Evolutionary conservation across 495 filamentous ascomycete genomes (phyloP).

Genomic region (Penicillium longicatenatum): DNA sequence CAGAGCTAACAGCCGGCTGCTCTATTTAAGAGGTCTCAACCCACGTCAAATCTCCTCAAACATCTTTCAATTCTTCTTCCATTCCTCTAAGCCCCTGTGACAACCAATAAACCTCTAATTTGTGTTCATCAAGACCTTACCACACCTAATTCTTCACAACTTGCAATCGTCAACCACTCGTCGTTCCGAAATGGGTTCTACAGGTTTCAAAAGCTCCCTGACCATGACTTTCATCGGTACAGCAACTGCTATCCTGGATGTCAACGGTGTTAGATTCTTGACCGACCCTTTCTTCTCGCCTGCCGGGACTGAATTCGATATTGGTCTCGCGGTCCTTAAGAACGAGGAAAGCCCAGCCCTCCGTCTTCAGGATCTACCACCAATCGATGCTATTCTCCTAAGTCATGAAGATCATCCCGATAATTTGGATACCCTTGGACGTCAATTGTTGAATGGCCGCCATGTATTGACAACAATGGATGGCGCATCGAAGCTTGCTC

Average conservation of each 20-base stretch:
- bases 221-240: slow-evolving; percentile 40
- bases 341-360: slow-evolving; percentile 38
- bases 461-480: slow-evolving; percentile 53
- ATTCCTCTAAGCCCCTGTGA: too few relatives aligned
- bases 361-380: slow-evolving; percentile 40
- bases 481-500: slow-evolving; percentile 44
- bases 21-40: too few relatives aligned
- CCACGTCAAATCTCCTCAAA: too few relatives aligned
- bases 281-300: slow-evolving; percentile 58
- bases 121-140: too few relatives aligned
- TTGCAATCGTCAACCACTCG: too few relatives aligned
- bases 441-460: slow-evolving; percentile 49
- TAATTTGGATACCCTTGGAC: slow-evolving; percentile 40
- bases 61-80: too few relatives aligned
- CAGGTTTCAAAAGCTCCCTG: too few relatives aligned
- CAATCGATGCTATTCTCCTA: slow-evolving; percentile 54
- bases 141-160: too few relatives aligned
- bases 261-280: slow-evolving; percentile 49
- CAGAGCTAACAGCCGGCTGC: too few relatives aligned
- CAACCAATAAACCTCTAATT: too few relatives aligned
- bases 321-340: slow-evolving; percentile 25
- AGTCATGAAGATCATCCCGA: slow-evolving; percentile 55
- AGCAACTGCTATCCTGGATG: slow-evolving; percentile 51
- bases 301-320: slow-evolving; percentile 27
- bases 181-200: too few relatives aligned